Conservation (phyloP, 2,329 filamentous ascomycete genomes). For the Aspergillus sp. region DNA sequence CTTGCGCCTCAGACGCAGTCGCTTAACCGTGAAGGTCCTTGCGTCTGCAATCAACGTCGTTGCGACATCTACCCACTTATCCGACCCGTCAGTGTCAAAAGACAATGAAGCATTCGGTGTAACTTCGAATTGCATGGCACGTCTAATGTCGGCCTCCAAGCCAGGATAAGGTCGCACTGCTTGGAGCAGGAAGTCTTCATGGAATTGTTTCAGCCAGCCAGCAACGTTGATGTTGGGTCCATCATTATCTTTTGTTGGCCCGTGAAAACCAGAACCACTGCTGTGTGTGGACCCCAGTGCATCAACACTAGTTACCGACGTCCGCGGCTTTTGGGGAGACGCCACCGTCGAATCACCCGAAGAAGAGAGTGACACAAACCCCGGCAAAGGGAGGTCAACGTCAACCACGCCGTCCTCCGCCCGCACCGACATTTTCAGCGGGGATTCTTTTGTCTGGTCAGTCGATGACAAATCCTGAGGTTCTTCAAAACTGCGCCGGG, state of each 20-base stretch:
- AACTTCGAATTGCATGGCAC: conserved; percentile 48
- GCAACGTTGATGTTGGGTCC: conserved; percentile 47
- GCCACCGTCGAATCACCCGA: conserved; percentile 37
- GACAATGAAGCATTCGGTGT: conserved; percentile 32
- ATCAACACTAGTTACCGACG: conserved; percentile 45
- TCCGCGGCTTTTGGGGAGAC: conserved; percentile 35
- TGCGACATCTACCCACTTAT: conserved; percentile 49
- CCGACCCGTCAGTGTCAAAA: conserved; percentile 21
- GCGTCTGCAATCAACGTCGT: conserved; percentile 50
- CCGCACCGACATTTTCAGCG: conserved; percentile 46
- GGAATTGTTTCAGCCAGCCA: conserved; percentile 48
- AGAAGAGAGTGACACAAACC: conserved; percentile 39
- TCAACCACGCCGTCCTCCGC: conserved; percentile 52
- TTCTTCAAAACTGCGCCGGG: conserved; percentile 11
- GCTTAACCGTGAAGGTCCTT: conserved; percentile 45
- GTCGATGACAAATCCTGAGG: conserved; percentile 19
- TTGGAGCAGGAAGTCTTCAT: conserved; percentile 52
- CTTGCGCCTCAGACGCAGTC: conserved; percentile 44
- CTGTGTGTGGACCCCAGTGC: conserved; percentile 38
- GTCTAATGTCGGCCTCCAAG: conserved; percentile 46
- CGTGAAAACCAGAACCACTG: conserved; percentile 27
- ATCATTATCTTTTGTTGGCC: conserved; percentile 26
- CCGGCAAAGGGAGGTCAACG: conserved; percentile 48
- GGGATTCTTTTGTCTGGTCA: conserved; percentile 33
- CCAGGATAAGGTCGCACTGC: conserved; percentile 46